Percentiles rank a stretch among this genome's conserved stretches.
Conservation (phyloP, 2,329 filamentous ascomycete genomes). For the Xylariales sp. region DNA sequence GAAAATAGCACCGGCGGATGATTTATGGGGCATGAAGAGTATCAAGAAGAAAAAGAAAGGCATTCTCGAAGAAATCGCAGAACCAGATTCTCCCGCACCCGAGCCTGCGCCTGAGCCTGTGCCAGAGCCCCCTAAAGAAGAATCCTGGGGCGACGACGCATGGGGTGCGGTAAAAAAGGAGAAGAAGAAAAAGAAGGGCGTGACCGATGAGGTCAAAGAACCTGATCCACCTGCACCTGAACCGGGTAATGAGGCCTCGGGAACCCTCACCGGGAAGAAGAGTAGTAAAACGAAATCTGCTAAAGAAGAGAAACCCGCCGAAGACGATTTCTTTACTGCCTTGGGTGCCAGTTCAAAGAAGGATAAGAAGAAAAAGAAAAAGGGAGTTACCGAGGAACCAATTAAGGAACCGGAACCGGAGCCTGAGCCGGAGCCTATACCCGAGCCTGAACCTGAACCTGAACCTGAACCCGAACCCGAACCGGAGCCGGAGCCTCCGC, state of each 20-base stretch:
- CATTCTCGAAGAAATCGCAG: slow-evolving; percentile 37
- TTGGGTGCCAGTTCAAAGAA: slow-evolving; percentile 37
- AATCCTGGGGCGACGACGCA: slow-evolving; percentile 36
- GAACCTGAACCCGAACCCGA: slow-evolving; percentile 38
- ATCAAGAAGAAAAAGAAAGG: slow-evolving; percentile 51
- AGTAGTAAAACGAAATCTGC: slow-evolving; percentile 45
- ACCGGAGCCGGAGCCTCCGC: slow-evolving; percentile 44
- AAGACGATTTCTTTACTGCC: slow-evolving; percentile 38
- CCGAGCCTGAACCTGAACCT: slow-evolving; percentile 49
- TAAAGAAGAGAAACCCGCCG: slow-evolving; percentile 42
- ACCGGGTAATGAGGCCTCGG: slow-evolving; percentile 38
- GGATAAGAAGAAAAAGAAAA: slow-evolving; percentile 53
- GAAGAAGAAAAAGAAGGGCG: slow-evolving; percentile 59
- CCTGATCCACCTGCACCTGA: slow-evolving; percentile 40
- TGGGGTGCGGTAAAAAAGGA: slow-evolving; percentile 35
- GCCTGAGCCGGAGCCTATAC: slow-evolving; percentile 29
- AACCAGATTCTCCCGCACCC: slow-evolving; percentile 31
- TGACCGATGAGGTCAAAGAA: slow-evolving; percentile 44
- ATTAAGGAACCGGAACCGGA: slow-evolving; percentile 31
- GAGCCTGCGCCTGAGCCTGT: slow-evolving; percentile 32
- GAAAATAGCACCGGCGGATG: slow-evolving; percentile 41
- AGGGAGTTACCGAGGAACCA: slow-evolving; percentile 40
- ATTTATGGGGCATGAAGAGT: slow-evolving; percentile 51
- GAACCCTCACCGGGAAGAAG: slow-evolving; percentile 46
- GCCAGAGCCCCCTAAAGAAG: slow-evolving; percentile 35